Base-by-base conservation (phyloP, 805 yeast species). In the Kodamaea hsintzibuensis region DNA sequence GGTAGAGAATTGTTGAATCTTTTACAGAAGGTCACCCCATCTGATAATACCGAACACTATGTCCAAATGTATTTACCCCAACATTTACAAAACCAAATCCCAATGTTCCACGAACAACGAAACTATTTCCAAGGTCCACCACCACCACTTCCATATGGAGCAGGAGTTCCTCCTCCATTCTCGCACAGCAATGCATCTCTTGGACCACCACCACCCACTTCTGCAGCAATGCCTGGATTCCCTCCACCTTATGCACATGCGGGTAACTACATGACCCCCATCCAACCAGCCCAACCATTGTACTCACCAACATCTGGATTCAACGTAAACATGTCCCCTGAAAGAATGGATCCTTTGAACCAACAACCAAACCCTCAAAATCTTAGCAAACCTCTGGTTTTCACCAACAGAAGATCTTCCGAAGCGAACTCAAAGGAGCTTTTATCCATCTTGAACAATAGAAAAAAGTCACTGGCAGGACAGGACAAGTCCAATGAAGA, bases 1-100 rank as follows among this genome's bases (percentile, higher is more conserved):
- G 95, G 95, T 35, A 84, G 93, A 76, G 93, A 86, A 51, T 68
- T 88, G 54, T 77, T 88, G 62, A 82, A 86, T 57, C 78, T 87
- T 66, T 74, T 88, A 55, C 79, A 75, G 56, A 73, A 74, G 12
- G 73, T 72, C 7, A 51, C 54, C 14, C 55, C 61, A 16, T 27
- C 40, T 12, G 52, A 50, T 19, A 46, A 27, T 35, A 30, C 43
- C 38, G 37, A 46, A 22, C 47, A 61, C 17, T 62, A 57, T 44
- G 57, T 64, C 27, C 68, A 64, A 30, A 64, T 66, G 66, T 60
- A 65, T 37, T 61, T 72, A 40, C 76, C 77, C 9, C 71, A 64
- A 43, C 73, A 70, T 53, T 60, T 72, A 50, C 66, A 71, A 38
- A 64, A 59, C 47, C 66, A 60, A 42, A 52, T 60, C 40, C 68